Percentiles rank a stretch among this genome's conserved stretches.
phyloP scores from a whole-genome alignment of 2,329 filamentous ascomycete genomes.

The Leptographium lundbergii region DNA sequence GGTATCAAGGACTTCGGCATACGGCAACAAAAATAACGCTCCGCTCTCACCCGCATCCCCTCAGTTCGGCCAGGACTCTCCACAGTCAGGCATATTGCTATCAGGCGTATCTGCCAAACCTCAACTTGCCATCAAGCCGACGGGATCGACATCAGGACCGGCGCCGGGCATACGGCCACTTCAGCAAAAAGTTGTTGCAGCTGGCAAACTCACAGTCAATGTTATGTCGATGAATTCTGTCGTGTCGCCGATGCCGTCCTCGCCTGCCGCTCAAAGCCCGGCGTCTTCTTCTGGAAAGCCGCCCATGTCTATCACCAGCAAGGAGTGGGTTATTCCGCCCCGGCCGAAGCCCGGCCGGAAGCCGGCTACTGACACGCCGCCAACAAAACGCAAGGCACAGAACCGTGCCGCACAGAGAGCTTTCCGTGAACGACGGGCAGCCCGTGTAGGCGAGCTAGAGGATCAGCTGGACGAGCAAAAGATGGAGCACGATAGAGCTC shows the following conservation, averaged over 20 bases:
- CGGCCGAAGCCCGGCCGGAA: constrained; percentile 85
- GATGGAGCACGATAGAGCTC: constrained; percentile 41
- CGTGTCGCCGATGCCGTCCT: constrained; percentile 27
- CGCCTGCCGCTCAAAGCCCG: constrained; percentile 19
- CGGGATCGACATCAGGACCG: constrained; percentile 2
- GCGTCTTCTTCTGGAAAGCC: constrained; percentile 18
- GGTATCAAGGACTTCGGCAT: background rate
- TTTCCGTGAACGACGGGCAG: constrained; percentile 77
- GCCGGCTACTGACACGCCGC: constrained; percentile 83
- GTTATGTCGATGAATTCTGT: constrained; percentile 36
- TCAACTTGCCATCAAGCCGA: constrained; percentile 11
- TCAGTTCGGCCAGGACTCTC: constrained; percentile 7
- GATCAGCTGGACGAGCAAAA: constrained; percentile 51
- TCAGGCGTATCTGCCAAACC: constrained; percentile 7
- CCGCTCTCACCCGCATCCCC: constrained; percentile 9
- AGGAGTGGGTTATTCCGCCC: constrained; percentile 76
- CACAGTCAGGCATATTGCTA: constrained; percentile 9
- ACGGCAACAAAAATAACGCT: constrained; percentile 8
- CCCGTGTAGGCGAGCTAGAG: constrained; percentile 66
- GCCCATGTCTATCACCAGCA: constrained; percentile 55
- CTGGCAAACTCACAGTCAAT: constrained; percentile 18
- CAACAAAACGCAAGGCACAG: constrained; percentile 87
- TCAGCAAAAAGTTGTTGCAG: constrained; percentile 13
- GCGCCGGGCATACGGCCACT: constrained; percentile 13
- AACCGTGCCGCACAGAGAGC: constrained; percentile 85